Evolutionary conservation across 148 eudicot species (phyloP), one percentile per base, ranked within the genome.

Genomic region (Vaccinium darrowii): DNA sequence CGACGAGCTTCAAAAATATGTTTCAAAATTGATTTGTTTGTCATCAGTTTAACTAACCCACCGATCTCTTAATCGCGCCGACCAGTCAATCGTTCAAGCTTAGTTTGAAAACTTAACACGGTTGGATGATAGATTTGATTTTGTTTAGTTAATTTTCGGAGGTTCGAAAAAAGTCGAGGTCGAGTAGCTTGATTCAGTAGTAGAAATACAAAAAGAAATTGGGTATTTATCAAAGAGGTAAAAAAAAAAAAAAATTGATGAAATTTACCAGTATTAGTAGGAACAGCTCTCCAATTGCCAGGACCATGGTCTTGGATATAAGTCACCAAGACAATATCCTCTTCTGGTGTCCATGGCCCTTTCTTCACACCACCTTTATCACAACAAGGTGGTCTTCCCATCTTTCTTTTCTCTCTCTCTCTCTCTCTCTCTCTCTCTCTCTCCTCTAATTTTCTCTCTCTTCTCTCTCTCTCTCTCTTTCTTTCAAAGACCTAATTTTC

Each of bases 311-410:
- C 92, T 87, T 95, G 98, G 84, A 95, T 91, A 89, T 94, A 94
- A 81, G 98, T 91, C n/a, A 95, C 98, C 63, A 95, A 83, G 75
- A 91, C 84, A 84, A 95, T 94, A 82, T 95, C 98, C 85, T 95
- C 98, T 79, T 95, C 98, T 0, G 98, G 98, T 19, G 98, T 95
- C 98, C 98, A 95, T 52, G 98, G 98, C 75, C 98, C 98, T 87
- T 95, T 95, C 86, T 95, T 95, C 85, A 95, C 91, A 27, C 98
- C 98, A 25, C 85, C 63, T 87, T 93, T 93, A 36, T 93, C 98
- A 84, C 98, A 93, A 87, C 98, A 94, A 80, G 98, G 98, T 58
- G 97, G 95, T 79, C 98, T 95, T 39, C 93, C 98, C 98, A 95
- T 84, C 15, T 84, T 57, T 60, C 51, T 19, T 67, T 12, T 43